Conservation (phyloP, 331 rosid genomes). For the Malus hybrid region DNA sequence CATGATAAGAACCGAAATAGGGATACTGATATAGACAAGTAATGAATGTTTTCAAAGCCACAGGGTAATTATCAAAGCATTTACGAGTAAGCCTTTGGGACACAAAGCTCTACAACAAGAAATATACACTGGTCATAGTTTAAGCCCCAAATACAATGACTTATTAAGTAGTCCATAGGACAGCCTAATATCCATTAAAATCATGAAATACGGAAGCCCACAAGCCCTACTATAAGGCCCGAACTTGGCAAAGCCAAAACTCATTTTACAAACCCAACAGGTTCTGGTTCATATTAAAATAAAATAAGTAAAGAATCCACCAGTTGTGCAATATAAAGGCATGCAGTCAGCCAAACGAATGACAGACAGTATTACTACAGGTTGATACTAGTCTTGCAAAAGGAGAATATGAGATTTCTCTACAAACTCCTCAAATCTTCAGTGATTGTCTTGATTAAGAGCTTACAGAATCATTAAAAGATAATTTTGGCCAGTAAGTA, state of each 20-base stretch:
- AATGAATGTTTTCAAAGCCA: not conserved
- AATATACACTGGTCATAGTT: not conserved
- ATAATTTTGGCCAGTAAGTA: not conserved
- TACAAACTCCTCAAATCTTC: not conserved
- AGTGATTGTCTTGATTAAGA: not conserved
- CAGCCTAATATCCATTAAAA: not conserved
- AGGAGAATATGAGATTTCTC: not conserved
- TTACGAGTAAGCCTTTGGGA: not conserved
- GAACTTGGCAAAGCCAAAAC: not conserved
- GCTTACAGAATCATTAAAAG: not conserved
- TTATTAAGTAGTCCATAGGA: not conserved
- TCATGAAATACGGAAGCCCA: not conserved
- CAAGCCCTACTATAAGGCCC: not conserved
- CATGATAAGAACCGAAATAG: not conserved
- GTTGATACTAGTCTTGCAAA: not conserved
- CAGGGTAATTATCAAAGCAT: not conserved
- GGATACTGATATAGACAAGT: not conserved
- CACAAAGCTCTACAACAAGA: not conserved
- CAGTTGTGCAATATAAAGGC: not conserved
- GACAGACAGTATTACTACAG: not conserved
- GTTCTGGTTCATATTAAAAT: not conserved
- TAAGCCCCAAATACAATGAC: not conserved
- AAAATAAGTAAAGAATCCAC: not conserved
- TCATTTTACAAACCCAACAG: not conserved
- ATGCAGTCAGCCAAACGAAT: not conserved